Evolutionary conservation across 305 asterid genomes (phyloP).

Genomic region (Rubia occidens): DNA sequence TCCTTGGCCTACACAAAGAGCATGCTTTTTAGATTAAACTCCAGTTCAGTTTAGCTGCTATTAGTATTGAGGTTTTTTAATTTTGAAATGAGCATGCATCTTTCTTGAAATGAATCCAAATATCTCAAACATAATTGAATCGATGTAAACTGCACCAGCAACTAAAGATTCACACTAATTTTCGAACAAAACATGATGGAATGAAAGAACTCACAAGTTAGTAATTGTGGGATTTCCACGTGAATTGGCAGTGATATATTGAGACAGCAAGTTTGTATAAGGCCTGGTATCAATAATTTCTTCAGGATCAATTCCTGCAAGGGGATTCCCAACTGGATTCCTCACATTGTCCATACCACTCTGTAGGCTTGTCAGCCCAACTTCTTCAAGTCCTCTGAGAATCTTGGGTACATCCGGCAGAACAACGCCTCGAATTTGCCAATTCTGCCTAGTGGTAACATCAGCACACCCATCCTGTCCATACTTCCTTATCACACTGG

Average conservation of each 20-base stretch:
- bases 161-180: neutral
- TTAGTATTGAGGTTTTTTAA: too few species aligned
- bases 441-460: constrained; percentile 85
- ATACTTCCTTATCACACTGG: constrained; percentile 66
- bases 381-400: constrained; percentile 64
- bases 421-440: constrained; percentile 93
- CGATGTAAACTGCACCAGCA: neutral
- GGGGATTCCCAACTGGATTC: constrained; percentile 91
- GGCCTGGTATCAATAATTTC: constrained; percentile 91
- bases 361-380: constrained; percentile 83
- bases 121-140: neutral
- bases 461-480: constrained; percentile 86
- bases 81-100: neutral
- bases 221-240: constrained; percentile 66
- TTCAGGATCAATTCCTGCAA: constrained; percentile 65
- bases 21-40: neutral
- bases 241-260: constrained; percentile 58
- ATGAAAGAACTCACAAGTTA: constrained; percentile 49
- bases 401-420: constrained; percentile 81
- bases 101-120: neutral
- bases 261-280: constrained; percentile 57
- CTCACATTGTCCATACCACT: constrained; percentile 98
- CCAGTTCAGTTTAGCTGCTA: neutral
- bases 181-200: neutral
- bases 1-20: constrained; percentile 66